A percentile compares a stretch with the other conserved stretches of the same genome.
phyloP scores from a whole-genome alignment of 106 monocot species.

The Dendrobium officinale region DNA sequence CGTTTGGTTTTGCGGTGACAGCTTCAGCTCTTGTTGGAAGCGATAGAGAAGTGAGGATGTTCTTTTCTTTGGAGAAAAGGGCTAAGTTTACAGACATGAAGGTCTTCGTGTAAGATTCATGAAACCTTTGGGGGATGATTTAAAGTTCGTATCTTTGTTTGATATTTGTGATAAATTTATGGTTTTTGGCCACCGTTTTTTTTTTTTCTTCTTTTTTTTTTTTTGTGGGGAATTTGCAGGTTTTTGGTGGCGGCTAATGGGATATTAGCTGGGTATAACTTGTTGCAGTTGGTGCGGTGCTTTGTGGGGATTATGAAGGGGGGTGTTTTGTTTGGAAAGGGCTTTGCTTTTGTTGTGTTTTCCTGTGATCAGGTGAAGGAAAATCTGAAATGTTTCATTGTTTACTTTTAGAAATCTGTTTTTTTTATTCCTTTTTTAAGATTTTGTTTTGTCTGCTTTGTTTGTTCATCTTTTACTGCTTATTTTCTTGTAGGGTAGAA shows the following conservation, averaged over 20 bases:
- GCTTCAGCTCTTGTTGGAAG: conserved; percentile 52
- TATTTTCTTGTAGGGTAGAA: too few relatives aligned
- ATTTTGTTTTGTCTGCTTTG: not conserved
- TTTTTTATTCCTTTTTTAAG: not conserved
- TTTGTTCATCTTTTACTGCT: too few relatives aligned
- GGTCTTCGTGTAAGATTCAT: conserved; percentile 52
- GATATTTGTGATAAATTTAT: not conserved
- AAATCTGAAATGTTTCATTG: not conserved
- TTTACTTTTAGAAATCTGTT: not conserved
- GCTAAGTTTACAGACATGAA: conserved; percentile 89
- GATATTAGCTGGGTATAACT: conserved; percentile 63
- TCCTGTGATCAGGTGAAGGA: conserved; percentile 5
- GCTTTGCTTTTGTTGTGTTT: not conserved
- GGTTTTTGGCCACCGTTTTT: not conserved
- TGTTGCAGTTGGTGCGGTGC: conserved; percentile 67
- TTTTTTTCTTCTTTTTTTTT: not conserved
- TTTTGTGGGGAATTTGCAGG: conserved; percentile 19
- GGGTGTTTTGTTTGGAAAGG: not conserved
- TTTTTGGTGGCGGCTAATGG: conserved; percentile 73
- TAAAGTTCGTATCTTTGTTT: not conserved
- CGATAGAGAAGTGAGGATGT: conserved; percentile 50
- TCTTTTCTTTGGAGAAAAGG: conserved; percentile 83
- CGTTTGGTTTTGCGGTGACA: conserved; percentile 39
- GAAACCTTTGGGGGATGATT: not conserved
- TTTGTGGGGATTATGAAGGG: conserved; percentile 43